Evolutionary conservation across 1,284 basidiomycete species (phyloP).

Genomic region (Takashimella koratensis): DNA sequence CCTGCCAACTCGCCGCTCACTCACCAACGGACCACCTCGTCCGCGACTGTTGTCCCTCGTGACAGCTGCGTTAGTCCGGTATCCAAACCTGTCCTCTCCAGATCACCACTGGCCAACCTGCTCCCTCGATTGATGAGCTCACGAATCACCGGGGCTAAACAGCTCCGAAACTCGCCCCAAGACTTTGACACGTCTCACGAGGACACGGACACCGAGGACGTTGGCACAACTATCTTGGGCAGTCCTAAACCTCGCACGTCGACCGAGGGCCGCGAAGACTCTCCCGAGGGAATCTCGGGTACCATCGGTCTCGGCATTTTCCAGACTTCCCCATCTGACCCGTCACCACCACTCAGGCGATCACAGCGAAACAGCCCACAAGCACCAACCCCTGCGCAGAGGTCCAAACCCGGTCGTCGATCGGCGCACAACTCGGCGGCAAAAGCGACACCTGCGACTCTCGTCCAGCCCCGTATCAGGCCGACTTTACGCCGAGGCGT

Average conservation of each 20-base stretch:
- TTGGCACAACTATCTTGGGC: not conserved
- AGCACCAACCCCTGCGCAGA: constrained; percentile 1
- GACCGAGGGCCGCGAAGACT: not conserved
- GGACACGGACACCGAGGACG: not conserved
- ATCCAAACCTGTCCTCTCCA: not conserved
- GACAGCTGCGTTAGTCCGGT: not conserved
- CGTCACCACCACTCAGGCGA: not conserved
- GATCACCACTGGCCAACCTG: not conserved
- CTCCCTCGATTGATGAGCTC: not conserved
- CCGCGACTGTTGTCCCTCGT: not conserved
- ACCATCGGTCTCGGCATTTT: not conserved
- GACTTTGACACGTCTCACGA: not conserved
- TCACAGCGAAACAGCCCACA: not conserved
- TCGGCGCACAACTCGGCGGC: not conserved
- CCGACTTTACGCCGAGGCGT: constrained; percentile 31
- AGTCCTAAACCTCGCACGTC: not conserved
- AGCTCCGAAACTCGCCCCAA: not conserved
- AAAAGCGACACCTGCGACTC: not conserved
- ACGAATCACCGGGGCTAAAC: constrained; percentile 1
- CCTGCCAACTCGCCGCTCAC: not conserved
- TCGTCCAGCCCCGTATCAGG: constrained; percentile 2
- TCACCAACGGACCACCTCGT: not conserved
- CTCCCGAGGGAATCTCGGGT: not conserved
- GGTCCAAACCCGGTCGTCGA: not conserved
- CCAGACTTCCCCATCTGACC: not conserved